Base-by-base conservation (phyloP, 805 yeast genomes). In the Candida xyloterini region DNA sequence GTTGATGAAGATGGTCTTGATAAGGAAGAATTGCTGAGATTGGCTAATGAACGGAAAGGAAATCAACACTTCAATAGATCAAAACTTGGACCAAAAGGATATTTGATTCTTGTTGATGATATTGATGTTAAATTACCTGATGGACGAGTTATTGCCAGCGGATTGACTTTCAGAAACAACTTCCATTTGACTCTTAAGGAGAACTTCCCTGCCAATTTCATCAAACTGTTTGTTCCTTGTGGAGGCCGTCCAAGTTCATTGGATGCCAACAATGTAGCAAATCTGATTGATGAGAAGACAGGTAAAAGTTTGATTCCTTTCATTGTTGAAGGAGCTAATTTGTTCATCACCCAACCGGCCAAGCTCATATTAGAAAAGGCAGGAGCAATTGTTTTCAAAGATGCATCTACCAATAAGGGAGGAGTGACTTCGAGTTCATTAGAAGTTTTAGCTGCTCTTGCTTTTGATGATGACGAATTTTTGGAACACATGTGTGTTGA, bases 171-270 rank as follows among this genome's bases (percentile, higher is more conserved):
- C 71, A 80, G 99, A 69, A 93, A 91, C 67, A 74, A 79, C 28
- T 91, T 85, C 81, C 99, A 91, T 62, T 71, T 87, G 50, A 77
- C 79, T 51, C 61, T 84, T 44, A 75, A 78, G 46, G 80, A 84
- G 44, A 74, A 74, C 46, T 79, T 78, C 55, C 78, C 76, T 28
- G 42, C 51, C 18, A 74, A 77, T 31, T 73, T 74, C 23, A 73
- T 89, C 46, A 89, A 88, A 55, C 69, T 91, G 58, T 90, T 93
- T 66, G 97, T 90, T 30, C 99, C 99, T 43, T 91, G 99, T 67
- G 99, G 99, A 65, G 99, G 99, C 53, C 84, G 99, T 67, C 99
- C 99, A 44, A 91, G 86, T 53, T 95, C 98, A 15, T 81, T 91
- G 62, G 95, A 90, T 63, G 79, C 90, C 48, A 82, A 79, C 63